A percentile compares a stretch with the other conserved stretches of the same genome.
These are phyloP conservation scores for Naematelia aurantialba DNA, from an alignment of 768 basidiomycete species.

Conservation along the genomic window DNA sequence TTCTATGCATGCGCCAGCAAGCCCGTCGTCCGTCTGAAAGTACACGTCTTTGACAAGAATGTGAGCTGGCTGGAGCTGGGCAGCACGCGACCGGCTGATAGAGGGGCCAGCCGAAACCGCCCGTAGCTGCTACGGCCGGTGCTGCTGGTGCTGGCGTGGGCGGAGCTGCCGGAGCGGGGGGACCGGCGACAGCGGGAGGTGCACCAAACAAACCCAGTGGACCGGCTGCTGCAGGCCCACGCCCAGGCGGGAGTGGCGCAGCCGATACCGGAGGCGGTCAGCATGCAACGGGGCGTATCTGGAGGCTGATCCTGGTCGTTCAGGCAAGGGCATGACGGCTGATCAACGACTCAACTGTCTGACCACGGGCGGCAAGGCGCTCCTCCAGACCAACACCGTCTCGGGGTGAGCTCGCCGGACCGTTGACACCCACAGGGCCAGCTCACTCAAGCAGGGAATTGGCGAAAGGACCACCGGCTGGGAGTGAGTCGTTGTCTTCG, in stretches of 20 bases:
- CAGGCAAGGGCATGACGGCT: neutral
- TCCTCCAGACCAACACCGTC: constrained; percentile 28
- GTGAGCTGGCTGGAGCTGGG: constrained; percentile 20
- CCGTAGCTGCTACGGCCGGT: neutral
- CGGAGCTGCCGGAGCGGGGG: constrained; percentile 4
- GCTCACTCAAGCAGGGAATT: constrained; percentile 26
- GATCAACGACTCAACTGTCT: neutral
- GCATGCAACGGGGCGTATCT: constrained; percentile 1
- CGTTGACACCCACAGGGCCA: neutral
- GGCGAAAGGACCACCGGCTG: constrained; percentile 40
- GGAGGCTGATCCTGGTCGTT: neutral
- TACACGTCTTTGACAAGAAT: constrained; percentile 43
- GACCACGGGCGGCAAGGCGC: constrained; percentile 34
- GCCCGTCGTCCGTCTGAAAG: constrained; percentile 41
- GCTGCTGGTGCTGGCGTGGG: constrained; percentile 1
- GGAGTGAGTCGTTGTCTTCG: too few species aligned
- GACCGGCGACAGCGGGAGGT: too few species aligned
- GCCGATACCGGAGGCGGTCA: too few species aligned
- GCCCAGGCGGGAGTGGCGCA: too few species aligned
- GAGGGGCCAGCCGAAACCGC: neutral
- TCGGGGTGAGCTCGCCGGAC: constrained; percentile 24
- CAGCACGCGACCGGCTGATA: neutral
- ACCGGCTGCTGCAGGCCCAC: too few species aligned
- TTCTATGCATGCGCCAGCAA: constrained; percentile 48
- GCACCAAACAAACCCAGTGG: too few species aligned